phyloP scores from a whole-genome alignment of 1,284 basidiomycete genomes.

The Boletus subluridellus region DNA sequence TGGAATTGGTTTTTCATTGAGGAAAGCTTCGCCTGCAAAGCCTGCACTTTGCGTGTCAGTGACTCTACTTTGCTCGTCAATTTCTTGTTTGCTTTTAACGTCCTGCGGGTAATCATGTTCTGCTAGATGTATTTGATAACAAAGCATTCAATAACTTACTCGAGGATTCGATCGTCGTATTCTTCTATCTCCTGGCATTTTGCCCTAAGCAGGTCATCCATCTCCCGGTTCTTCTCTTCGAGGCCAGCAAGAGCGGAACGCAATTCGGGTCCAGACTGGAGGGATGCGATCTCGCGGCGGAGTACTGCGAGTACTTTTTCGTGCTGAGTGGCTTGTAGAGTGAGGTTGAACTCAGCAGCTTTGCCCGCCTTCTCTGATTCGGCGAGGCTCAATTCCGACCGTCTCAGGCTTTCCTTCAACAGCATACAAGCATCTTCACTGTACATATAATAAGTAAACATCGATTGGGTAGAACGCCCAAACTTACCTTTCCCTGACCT shows the following conservation, averaged over 20 bases:
- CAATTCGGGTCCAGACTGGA: conserved; percentile 54
- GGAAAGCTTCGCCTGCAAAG: conserved; percentile 61
- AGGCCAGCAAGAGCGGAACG: conserved; percentile 55
- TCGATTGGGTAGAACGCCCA: background rate
- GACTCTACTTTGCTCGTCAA: conserved; percentile 63
- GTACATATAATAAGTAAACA: conserved; percentile 4
- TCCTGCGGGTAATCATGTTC: conserved; percentile 38
- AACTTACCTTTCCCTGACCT: conserved; percentile 55
- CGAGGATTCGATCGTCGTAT: conserved; percentile 73
- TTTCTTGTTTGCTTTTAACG: conserved; percentile 76
- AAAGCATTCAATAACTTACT: conserved; percentile 47
- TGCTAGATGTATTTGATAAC: background rate
- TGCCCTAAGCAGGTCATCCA: conserved; percentile 62
- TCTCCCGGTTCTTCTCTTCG: conserved; percentile 64
- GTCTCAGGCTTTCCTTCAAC: conserved; percentile 49
- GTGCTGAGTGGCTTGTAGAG: conserved; percentile 59
- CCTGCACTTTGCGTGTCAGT: conserved; percentile 66
- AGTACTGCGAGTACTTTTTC: conserved; percentile 58
- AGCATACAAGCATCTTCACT: conserved; percentile 48
- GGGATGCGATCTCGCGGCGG: conserved; percentile 50
- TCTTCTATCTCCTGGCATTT: conserved; percentile 79
- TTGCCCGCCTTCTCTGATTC: conserved; percentile 57
- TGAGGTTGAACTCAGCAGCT: conserved; percentile 60
- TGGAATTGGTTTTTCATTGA: conserved; percentile 44
- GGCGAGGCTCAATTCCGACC: conserved; percentile 42